Conservation (phyloP, 768 basidiomycete genomes). For the Suillus fuscotomentosus region DNA sequence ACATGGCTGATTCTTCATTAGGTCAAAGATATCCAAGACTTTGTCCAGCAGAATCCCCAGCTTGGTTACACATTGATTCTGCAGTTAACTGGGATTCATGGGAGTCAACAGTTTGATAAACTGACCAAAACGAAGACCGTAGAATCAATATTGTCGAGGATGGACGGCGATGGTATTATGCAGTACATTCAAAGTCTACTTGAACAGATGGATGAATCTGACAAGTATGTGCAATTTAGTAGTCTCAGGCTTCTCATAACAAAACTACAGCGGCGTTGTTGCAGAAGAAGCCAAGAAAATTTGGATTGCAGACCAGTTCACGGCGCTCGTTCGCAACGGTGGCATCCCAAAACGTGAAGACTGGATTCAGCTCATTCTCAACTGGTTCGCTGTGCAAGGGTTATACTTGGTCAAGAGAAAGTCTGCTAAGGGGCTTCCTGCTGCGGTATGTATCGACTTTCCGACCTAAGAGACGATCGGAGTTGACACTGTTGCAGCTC, state of each 20-base stretch:
- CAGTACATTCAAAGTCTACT: constrained; percentile 75
- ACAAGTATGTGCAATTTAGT: constrained; percentile 36
- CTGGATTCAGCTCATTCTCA: constrained; percentile 72
- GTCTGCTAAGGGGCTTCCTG: constrained; percentile 59
- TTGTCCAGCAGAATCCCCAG: constrained; percentile 73
- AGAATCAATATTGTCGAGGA: constrained; percentile 74
- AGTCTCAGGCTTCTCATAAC: not conserved
- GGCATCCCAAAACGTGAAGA: constrained; percentile 77
- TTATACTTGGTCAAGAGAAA: constrained; percentile 77
- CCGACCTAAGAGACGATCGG: not conserved
- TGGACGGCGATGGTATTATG: constrained; percentile 73
- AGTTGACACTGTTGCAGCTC: constrained; percentile 41
- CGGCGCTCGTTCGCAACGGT: constrained; percentile 73
- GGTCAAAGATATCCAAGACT: constrained; percentile 73
- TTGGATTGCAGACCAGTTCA: constrained; percentile 90
- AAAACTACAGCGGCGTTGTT: constrained; percentile 39
- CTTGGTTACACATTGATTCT: constrained; percentile 84
- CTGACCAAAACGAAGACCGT: constrained; percentile 92
- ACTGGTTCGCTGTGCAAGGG: constrained; percentile 82
- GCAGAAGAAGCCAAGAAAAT: constrained; percentile 54
- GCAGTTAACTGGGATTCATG: constrained; percentile 80
- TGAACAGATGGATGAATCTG: constrained; percentile 49
- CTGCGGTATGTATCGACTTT: constrained; percentile 47
- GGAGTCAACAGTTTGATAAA: constrained; percentile 86
- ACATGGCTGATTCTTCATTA: constrained; percentile 26